Base-by-base conservation (phyloP, 495 filamentous ascomycete species). In the Aspergillus bertholletiae region DNA sequence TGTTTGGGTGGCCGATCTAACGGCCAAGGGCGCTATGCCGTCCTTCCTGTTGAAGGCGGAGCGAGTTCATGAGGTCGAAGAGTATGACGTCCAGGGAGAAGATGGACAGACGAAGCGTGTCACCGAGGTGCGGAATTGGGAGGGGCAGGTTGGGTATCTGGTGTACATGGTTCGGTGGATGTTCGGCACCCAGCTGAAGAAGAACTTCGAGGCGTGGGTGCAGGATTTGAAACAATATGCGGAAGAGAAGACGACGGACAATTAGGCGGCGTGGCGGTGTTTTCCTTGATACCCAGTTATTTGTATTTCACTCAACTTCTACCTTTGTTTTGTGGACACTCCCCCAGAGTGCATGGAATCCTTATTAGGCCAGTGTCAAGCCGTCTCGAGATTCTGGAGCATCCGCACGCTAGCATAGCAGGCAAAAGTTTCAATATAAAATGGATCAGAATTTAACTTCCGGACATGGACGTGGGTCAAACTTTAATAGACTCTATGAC, bases 51-150 rank as follows among this genome's bases (percentile, higher is more conserved):
- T 76, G 52, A 63, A 22, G 15, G 70, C 67, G 46, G 74, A 77
- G 57, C 51, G 75, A 24, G 71, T 73, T 6, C 73, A 75, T 55
- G 73, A 77, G 61, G 27, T 77, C 23, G 48, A n/a, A 12, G 69
- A 69, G 46, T 60, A 69, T 2, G 64, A 66, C 45, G 60, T 57
- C 13, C 48, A 49, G 12, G 59, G 46, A n/a, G 49, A 49, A 7
- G 53, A 56, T 43, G 57, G 56, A 22, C 46, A 18, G 49, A 39
- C 9, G 40, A 46, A 37, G 30, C 39, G 51, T 3, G 61, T 67
- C 22, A 69, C 65, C 15, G 69, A 73, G 58, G 71, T 76, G 50
- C 50, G 67, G 47, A 79, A 73, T 55, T 79, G 75, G 74, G 74
- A 77, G 61, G 56, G 53, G 28, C 72, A 75, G 64, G 49, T 57